Conservation (phyloP, 1,284 basidiomycete genomes). For the Dichomitus squalens region DNA sequence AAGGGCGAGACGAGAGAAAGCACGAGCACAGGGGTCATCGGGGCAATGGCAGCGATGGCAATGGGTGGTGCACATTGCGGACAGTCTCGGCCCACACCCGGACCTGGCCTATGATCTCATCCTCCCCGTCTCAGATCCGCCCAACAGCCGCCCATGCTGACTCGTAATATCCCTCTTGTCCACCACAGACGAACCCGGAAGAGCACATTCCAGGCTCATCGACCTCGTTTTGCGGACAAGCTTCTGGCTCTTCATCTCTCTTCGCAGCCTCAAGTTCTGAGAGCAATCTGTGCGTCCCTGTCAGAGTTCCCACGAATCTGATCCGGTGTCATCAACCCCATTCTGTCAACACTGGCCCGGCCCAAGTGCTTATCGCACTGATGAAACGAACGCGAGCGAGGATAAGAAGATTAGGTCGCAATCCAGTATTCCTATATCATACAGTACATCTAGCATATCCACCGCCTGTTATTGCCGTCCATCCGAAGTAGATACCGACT, state of each 20-base stretch:
- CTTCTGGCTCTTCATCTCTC: too few species aligned
- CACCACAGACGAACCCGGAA: background rate
- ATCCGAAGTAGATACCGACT: background rate
- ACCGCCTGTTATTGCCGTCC: background rate
- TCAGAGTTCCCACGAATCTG: too few species aligned
- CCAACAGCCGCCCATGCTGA: background rate
- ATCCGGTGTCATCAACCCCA: too few species aligned
- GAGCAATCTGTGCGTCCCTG: too few species aligned
- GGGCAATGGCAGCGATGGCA: background rate
- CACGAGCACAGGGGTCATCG: background rate
- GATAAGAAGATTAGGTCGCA: conserved; percentile 7
- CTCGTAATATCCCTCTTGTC: background rate
- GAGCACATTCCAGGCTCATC: too few species aligned
- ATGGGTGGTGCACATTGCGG: background rate
- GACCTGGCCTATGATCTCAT: background rate
- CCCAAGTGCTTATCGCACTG: too few species aligned
- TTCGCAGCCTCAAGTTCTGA: too few species aligned
- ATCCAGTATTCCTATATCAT: background rate
- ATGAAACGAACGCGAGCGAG: background rate
- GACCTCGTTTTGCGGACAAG: too few species aligned
- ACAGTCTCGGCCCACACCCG: too few species aligned
- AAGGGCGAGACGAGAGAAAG: background rate
- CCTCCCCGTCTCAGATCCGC: background rate
- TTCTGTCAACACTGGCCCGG: too few species aligned
- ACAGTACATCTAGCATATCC: background rate